Evolutionary conservation across 2,329 filamentous ascomycete species (phyloP).

Genomic region (Mariannaea sp.): DNA sequence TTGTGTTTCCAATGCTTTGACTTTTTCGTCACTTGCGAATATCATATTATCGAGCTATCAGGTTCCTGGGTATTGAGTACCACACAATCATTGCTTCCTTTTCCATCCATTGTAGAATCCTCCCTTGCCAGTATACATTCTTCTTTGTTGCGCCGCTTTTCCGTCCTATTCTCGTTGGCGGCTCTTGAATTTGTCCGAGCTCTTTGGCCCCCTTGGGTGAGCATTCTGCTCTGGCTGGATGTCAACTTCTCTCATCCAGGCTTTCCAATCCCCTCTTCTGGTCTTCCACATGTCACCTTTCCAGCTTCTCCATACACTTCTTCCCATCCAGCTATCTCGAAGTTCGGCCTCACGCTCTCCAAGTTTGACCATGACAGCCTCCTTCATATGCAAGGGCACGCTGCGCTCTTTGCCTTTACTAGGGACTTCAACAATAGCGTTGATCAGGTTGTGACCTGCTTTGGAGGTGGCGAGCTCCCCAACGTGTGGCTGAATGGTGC

Average conservation of each 20-base stretch:
- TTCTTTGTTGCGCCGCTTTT: slow-evolving; percentile 18
- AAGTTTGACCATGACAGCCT: slow-evolving; percentile 57
- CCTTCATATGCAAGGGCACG: slow-evolving; percentile 63
- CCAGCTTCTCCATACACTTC: slow-evolving; percentile 63
- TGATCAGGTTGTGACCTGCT: slow-evolving; percentile 57
- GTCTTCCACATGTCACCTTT: slow-evolving; percentile 63
- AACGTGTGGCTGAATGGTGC: slow-evolving; percentile 51
- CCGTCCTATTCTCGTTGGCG: slow-evolving; percentile 23
- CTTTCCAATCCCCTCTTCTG: slow-evolving; percentile 58
- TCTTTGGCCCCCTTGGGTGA: slow-evolving; percentile 23
- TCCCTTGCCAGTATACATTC: slow-evolving; percentile 16
- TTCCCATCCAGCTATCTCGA: slow-evolving; percentile 58
- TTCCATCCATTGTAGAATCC: slow-evolving; percentile 11
- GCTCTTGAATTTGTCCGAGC: slow-evolving; percentile 17
- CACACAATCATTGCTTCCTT: slow-evolving; percentile 8
- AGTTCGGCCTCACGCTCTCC: slow-evolving; percentile 54
- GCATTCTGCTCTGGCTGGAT: slow-evolving; percentile 28
- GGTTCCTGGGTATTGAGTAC: slow-evolving; percentile 6
- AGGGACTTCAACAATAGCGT: slow-evolving; percentile 54
- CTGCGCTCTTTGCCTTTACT: slow-evolving; percentile 54
- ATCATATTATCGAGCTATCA: not conserved
- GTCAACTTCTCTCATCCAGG: slow-evolving; percentile 58
- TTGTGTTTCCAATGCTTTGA: not conserved
- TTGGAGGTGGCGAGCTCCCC: slow-evolving; percentile 55
- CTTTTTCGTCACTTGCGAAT: not conserved